phyloP scores from a whole-genome alignment of 2,329 filamentous ascomycete genomes.

The Phoma sp. region DNA sequence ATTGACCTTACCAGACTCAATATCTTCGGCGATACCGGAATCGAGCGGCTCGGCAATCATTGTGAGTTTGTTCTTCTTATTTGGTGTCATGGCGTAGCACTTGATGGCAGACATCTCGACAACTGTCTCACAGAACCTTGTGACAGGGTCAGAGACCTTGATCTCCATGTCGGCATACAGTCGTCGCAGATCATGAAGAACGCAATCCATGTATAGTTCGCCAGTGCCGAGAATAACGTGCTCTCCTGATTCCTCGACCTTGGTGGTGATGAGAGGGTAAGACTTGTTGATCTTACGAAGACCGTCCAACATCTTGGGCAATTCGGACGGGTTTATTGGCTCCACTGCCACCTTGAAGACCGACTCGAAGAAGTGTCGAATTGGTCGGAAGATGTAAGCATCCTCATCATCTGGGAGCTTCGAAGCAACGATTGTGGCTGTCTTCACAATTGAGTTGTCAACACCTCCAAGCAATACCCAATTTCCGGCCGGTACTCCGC shows the following conservation, averaged over 20 bases:
- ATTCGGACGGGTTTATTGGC: constrained; percentile 95
- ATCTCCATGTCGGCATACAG: constrained; percentile 99
- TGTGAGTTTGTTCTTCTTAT: constrained; percentile 99
- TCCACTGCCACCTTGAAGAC: constrained; percentile 98
- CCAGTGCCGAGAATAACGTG: constrained; percentile 94
- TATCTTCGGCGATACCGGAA: constrained; percentile 91
- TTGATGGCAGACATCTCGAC: constrained; percentile 97
- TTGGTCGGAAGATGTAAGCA: constrained; percentile 91
- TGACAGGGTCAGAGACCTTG: constrained; percentile 97
- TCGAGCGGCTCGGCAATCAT: constrained; percentile 98
- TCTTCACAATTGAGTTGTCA: constrained; percentile 98
- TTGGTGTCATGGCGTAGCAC: constrained; percentile 96
- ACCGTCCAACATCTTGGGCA: constrained; percentile 98
- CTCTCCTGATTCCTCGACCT: constrained; percentile 97
- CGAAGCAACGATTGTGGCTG: constrained; percentile 84
- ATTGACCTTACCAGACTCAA: constrained; percentile 86
- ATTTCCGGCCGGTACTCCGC: constrained; percentile 91
- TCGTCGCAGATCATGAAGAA: constrained; percentile 88
- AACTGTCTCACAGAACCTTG: constrained; percentile 96
- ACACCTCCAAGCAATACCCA: constrained; percentile 90
- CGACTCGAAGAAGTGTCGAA: constrained; percentile 94
- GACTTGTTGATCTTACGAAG: constrained; percentile 97
- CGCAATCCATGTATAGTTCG: constrained; percentile 99
- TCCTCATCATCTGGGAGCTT: constrained; percentile 86
- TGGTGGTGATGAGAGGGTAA: constrained; percentile 93